Percentiles rank a stretch among this genome's conserved stretches.
These are phyloP conservation scores for Dendrobium officinale DNA, from an alignment of 106 monocot species.

Conservation along the genomic window DNA sequence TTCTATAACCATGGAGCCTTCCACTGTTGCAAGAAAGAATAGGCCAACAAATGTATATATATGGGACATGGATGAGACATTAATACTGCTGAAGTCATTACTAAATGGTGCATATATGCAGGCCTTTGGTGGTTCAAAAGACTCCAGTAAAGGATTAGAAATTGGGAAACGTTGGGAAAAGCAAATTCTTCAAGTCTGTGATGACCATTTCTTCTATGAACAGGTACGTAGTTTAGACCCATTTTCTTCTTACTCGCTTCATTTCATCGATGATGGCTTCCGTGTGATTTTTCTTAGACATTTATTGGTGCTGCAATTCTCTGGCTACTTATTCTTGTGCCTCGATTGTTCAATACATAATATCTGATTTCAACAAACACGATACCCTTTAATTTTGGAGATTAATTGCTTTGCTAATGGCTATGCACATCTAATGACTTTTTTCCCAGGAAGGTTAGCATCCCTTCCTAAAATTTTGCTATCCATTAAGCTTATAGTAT, in stretches of 20 bases:
- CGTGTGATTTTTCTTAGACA: neutral
- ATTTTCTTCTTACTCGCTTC: neutral
- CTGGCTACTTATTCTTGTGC: neutral
- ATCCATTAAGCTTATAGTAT: neutral
- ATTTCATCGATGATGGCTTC: neutral
- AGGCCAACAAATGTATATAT: slow-evolving; percentile 55
- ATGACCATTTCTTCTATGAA: slow-evolving; percentile 74
- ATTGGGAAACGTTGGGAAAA: slow-evolving; percentile 84
- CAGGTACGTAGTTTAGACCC: slow-evolving; percentile 37
- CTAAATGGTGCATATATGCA: slow-evolving; percentile 72
- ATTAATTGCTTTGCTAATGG: neutral
- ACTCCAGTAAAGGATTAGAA: slow-evolving; percentile 47
- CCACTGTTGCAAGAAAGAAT: neutral
- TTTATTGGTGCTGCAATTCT: neutral
- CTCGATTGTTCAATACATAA: neutral
- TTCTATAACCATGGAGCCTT: slow-evolving; percentile 4
- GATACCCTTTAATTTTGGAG: neutral
- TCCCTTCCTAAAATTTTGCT: neutral
- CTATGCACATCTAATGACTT: neutral
- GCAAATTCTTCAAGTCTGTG: slow-evolving; percentile 80
- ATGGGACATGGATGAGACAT: slow-evolving; percentile 99
- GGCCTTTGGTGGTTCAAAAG: slow-evolving; percentile 60
- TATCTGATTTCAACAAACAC: neutral
- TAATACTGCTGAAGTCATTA: slow-evolving; percentile 79
- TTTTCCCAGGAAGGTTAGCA: neutral